These are phyloP conservation scores for Lipomyces chichibuensis DNA, from an alignment of 805 yeast genomes.

Conservation along the genomic window DNA sequence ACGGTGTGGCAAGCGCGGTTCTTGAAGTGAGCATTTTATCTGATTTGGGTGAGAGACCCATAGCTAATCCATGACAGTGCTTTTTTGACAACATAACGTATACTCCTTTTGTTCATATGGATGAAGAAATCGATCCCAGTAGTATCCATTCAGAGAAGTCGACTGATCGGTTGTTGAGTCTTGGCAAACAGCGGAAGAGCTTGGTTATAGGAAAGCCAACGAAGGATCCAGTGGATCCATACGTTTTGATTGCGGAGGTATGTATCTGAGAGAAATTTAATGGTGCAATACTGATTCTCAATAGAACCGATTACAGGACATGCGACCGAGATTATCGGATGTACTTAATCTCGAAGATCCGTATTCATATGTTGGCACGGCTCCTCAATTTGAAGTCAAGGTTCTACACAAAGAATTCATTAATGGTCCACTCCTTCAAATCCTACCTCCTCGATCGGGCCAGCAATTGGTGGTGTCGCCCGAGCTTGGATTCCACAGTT, in stretches of 20 bases:
- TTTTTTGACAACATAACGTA: conserved; percentile 68
- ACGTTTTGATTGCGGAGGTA: conserved; percentile 40
- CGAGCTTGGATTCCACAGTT: conserved; percentile 1
- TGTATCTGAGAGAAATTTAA: background rate
- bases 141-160: conserved; percentile 28
- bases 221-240: conserved; percentile 46
- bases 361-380: conserved; percentile 37
- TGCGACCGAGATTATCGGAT: conserved; percentile 43
- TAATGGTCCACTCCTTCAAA: conserved; percentile 44
- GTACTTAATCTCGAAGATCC: conserved; percentile 41
- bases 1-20: conserved; percentile 45
- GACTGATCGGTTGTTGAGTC: background rate
- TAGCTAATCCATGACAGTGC: conserved; percentile 48
- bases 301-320: conserved; percentile 41
- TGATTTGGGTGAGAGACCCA: conserved; percentile 44
- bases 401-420: conserved; percentile 40
- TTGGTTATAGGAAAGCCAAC: conserved; percentile 41
- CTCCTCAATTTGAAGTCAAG: conserved; percentile 37
- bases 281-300: conserved; percentile 35
- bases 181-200: conserved; percentile 43
- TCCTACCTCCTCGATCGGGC: conserved; percentile 46
- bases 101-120: conserved; percentile 57
- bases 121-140: conserved; percentile 40
- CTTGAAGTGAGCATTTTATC: conserved; percentile 44
- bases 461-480: conserved; percentile 24